phyloP scores from a whole-genome alignment of 2,329 filamentous ascomycete genomes.

The Alternaria novae-zelandiae region DNA sequence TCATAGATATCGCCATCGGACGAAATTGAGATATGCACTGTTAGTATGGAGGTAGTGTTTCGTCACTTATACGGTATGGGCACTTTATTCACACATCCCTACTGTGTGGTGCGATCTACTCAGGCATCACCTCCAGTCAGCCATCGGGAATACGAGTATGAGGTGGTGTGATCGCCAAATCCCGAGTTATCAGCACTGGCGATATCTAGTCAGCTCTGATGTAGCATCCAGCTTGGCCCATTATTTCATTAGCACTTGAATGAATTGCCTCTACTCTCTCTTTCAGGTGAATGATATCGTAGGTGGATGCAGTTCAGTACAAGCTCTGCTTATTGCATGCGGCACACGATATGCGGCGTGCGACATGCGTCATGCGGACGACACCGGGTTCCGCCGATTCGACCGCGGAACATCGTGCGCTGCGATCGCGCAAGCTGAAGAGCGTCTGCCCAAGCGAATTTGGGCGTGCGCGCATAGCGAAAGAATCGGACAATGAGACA shows the following conservation, averaged over 20 bases:
- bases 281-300: not conserved
- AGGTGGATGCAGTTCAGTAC: not conserved
- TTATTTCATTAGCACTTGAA: not conserved
- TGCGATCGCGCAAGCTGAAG: not conserved
- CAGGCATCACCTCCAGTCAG: not conserved
- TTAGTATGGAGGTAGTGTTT: not conserved
- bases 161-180: not conserved
- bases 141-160: not conserved
- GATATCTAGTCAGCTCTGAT: not conserved
- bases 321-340: not conserved
- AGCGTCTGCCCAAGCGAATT: not conserved
- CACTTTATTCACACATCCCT: not conserved
- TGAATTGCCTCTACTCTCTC: not conserved
- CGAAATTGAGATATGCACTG: not conserved
- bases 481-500: constrained; percentile 21
- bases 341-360: not conserved
- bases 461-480: not conserved
- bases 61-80: not conserved
- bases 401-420: not conserved
- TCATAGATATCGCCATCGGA: not conserved
- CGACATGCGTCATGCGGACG: not conserved
- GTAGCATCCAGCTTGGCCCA: not conserved
- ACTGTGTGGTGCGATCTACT: not conserved
- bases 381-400: not conserved
- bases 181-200: not conserved